phyloP scores from a whole-genome alignment of 1,284 basidiomycete genomes.

The Pseudozyma pruni region DNA sequence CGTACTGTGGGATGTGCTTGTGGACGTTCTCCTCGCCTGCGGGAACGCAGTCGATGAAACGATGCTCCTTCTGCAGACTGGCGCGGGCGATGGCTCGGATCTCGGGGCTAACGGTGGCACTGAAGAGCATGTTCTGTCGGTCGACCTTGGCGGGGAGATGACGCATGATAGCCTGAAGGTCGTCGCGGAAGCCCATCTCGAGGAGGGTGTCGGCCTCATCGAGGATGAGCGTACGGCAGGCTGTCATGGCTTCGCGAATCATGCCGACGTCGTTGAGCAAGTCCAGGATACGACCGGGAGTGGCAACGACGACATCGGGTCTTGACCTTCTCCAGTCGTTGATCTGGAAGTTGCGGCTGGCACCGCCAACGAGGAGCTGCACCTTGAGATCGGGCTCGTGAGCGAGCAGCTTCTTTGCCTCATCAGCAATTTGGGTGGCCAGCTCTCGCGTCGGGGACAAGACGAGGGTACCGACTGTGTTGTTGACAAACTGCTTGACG shows the following conservation, averaged over 20 bases:
- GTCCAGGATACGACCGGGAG: constrained; percentile 89
- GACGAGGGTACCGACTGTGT: constrained; percentile 79
- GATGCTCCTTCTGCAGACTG: constrained; percentile 75
- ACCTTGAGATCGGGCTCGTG: constrained; percentile 73
- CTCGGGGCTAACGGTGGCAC: constrained; percentile 77
- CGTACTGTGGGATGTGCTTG: constrained; percentile 83
- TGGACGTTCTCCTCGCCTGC: constrained; percentile 76
- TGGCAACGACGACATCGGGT: constrained; percentile 89
- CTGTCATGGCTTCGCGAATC: constrained; percentile 52
- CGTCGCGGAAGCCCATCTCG: constrained; percentile 94
- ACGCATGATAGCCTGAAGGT: constrained; percentile 80
- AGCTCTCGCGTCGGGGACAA: constrained; percentile 94
- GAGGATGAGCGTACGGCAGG: constrained; percentile 80
- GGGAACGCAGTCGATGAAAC: constrained; percentile 74
- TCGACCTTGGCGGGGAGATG: constrained; percentile 76
- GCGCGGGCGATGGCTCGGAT: constrained; percentile 71
- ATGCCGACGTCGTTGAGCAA: constrained; percentile 72
- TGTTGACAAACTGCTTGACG: constrained; percentile 48
- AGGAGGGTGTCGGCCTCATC: constrained; percentile 96
- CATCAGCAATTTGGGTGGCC: constrained; percentile 90
- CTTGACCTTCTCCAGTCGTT: constrained; percentile 75
- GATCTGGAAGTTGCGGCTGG: constrained; percentile 76
- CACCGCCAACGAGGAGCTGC: constrained; percentile 83
- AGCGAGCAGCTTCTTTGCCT: constrained; percentile 78
- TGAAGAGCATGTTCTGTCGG: constrained; percentile 93